Conservation (phyloP, 2,329 filamentous ascomycete genomes). For the Paraconiothyrium brasiliense region DNA sequence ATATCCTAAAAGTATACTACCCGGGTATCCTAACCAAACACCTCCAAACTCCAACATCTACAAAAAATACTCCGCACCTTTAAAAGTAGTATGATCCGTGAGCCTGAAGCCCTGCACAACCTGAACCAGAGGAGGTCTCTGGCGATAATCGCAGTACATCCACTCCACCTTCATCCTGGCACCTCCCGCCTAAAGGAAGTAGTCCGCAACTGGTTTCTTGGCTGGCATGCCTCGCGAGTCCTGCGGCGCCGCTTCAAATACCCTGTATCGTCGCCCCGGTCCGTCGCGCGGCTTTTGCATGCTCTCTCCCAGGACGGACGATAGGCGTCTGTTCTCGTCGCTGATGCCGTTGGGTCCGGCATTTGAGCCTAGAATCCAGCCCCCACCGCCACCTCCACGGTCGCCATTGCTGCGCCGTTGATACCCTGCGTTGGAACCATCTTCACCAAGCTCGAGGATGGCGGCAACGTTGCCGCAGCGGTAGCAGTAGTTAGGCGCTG, state of each 20-base stretch:
- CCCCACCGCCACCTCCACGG: conserved; percentile 55
- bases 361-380: conserved; percentile 48
- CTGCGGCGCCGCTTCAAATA: conserved; percentile 96
- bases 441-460: conserved; percentile 90
- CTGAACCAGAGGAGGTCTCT: neutral
- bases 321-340: conserved; percentile 41
- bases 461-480: conserved; percentile 75
- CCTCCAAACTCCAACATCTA: neutral
- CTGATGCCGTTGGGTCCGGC: conserved; percentile 41
- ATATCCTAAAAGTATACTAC: conserved; percentile 10
- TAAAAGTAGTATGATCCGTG: neutral
- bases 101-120: neutral
- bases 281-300: conserved; percentile 63
- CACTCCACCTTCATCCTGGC: neutral
- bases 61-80: conserved; percentile 16
- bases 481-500: conserved; percentile 77
- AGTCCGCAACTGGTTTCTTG: conserved; percentile 97
- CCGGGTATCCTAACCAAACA: conserved; percentile 18
- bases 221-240: conserved; percentile 97
- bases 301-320: conserved; percentile 54
- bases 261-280: conserved; percentile 88
- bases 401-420: conserved; percentile 73
- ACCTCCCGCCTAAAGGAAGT: conserved; percentile 74
- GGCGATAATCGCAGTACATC: neutral
- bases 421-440: conserved; percentile 66